Evolutionary conservation across 805 yeast genomes (phyloP).

Genomic region (Saccharomycopsis javanensis): DNA sequence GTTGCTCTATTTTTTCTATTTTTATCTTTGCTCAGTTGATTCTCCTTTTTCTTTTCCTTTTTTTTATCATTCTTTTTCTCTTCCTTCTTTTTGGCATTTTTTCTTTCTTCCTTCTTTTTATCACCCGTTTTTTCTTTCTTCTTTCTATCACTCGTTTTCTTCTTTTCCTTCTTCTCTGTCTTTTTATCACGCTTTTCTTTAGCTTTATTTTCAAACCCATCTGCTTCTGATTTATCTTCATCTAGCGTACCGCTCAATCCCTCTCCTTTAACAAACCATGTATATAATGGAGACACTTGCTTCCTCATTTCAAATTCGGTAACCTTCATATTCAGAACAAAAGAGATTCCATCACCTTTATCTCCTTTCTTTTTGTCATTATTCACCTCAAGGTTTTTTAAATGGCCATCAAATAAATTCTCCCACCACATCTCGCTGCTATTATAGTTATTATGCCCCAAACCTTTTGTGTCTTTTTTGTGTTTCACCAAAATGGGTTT

Average conservation of each 20-base stretch:
- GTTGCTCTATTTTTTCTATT: slow-evolving; percentile 15
- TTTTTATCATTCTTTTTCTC: slow-evolving; percentile 21
- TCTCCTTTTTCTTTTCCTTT: slow-evolving; percentile 20
- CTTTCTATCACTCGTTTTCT: slow-evolving; percentile 22
- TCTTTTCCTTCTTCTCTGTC: slow-evolving; percentile 23
- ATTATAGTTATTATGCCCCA: slow-evolving; percentile 60
- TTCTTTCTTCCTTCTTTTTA: not conserved
- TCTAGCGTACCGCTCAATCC: slow-evolving; percentile 66
- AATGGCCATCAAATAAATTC: slow-evolving; percentile 83
- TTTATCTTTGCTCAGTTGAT: too few relatives aligned
- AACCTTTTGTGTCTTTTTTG: slow-evolving; percentile 82
- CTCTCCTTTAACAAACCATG: slow-evolving; percentile 82
- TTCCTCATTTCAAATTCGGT: slow-evolving; percentile 39
- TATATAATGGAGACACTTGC: slow-evolving; percentile 62
- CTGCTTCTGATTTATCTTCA: slow-evolving; percentile 7
- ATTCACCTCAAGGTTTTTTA: slow-evolving; percentile 61
- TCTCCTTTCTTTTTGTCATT: slow-evolving; percentile 12
- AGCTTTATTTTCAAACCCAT: slow-evolving; percentile 22
- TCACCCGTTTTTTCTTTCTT: slow-evolving; percentile 22
- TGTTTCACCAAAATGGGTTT: slow-evolving; percentile 86
- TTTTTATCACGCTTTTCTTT: slow-evolving; percentile 25
- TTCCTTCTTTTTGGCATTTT: slow-evolving; percentile 10
- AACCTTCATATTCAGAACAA: slow-evolving; percentile 44
- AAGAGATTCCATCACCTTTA: slow-evolving; percentile 33
- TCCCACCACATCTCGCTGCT: slow-evolving; percentile 98